Percentiles rank a stretch among this genome's conserved stretches.
Conservation (phyloP, 1,284 basidiomycete species). For the Cutaneotrichosporon spelunceum region DNA sequence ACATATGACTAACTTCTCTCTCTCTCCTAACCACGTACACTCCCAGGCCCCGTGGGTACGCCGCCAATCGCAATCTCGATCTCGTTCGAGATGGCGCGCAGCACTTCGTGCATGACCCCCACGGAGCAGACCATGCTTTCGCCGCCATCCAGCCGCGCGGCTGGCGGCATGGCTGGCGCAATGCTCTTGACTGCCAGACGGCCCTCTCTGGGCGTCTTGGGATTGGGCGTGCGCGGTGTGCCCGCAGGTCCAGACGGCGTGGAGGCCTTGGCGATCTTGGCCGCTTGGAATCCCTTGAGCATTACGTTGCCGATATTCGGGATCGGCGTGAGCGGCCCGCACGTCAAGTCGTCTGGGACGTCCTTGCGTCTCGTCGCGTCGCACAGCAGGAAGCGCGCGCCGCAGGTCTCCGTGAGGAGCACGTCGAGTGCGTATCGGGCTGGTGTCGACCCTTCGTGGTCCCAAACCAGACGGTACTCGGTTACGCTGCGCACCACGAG, state of each 20-base stretch:
- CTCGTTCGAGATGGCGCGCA: slow-evolving; percentile 19
- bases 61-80: slow-evolving; percentile 20
- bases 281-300: slow-evolving; percentile 23
- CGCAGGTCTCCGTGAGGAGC: slow-evolving; percentile 11
- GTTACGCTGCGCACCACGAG: slow-evolving; percentile 29
- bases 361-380: slow-evolving; percentile 24
- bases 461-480: slow-evolving; percentile 37
- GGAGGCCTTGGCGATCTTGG: slow-evolving; percentile 16
- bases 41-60: background rate
- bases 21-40: background rate
- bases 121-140: slow-evolving; percentile 16
- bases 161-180: slow-evolving; percentile 11
- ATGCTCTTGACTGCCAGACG: background rate
- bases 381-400: slow-evolving; percentile 28
- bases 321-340: slow-evolving; percentile 31
- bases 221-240: slow-evolving; percentile 12
- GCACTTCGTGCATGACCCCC: slow-evolving; percentile 20
- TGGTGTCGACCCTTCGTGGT: slow-evolving; percentile 19
- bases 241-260: slow-evolving; percentile 14
- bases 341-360: slow-evolving; percentile 22
- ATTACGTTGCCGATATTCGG: slow-evolving; percentile 22
- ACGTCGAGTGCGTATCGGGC: slow-evolving; percentile 31
- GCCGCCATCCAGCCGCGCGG: slow-evolving; percentile 17
- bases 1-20: background rate
- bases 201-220: slow-evolving; percentile 2